phyloP scores from a whole-genome alignment of 495 filamentous ascomycete species.

The Tuber calosporum region DNA sequence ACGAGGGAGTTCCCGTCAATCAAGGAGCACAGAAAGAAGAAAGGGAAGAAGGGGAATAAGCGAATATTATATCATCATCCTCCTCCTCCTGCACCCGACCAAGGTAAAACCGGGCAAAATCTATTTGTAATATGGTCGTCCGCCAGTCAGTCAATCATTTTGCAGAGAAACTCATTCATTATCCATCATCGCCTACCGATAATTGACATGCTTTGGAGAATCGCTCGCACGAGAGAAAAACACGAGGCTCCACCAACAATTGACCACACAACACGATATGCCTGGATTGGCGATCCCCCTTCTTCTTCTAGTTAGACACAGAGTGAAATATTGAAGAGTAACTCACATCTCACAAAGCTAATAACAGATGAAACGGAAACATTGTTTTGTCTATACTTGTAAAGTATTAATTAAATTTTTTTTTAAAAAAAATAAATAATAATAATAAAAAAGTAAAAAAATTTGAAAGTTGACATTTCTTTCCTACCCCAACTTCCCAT shows the following conservation, averaged over 20 bases:
- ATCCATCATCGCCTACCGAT: too few relatives aligned
- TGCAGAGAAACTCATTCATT: background rate
- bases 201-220: background rate
- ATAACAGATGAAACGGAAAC: background rate
- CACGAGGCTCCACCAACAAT: background rate
- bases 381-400: background rate
- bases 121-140: background rate
- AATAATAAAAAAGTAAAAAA: slow-evolving; percentile 27
- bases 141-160: background rate
- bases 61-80: background rate
- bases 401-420: background rate
- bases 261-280: background rate
- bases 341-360: background rate
- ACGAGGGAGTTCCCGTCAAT: background rate
- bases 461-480: slow-evolving; percentile 23
- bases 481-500: slow-evolving; percentile 33
- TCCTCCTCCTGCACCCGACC: background rate
- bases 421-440: background rate
- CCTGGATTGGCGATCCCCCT: too few relatives aligned
- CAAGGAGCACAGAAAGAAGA: background rate
- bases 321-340: too few relatives aligned
- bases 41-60: background rate
- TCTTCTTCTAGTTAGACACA: too few relatives aligned
- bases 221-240: background rate
- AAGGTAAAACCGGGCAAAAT: background rate